Evolutionary conservation across 805 yeast species (phyloP).

Genomic region (Kurtzmaniella fragi): DNA sequence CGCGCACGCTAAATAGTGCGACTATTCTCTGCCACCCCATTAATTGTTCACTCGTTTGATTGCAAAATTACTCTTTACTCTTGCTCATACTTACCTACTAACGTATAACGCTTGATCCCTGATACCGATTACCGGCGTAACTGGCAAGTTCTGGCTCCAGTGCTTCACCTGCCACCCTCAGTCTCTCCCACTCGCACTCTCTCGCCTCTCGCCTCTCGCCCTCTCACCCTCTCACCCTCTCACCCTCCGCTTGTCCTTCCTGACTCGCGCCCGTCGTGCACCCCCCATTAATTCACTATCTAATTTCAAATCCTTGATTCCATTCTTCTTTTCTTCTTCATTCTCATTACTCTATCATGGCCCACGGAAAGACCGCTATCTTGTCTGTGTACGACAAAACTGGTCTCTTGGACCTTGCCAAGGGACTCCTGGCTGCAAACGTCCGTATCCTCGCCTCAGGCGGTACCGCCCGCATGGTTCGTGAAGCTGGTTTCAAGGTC

Average conservation of each 20-base stretch:
- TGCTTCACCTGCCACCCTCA: not conserved
- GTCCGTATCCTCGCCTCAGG: slow-evolving; percentile 95
- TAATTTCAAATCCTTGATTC: too few relatives aligned
- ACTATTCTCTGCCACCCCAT: too few relatives aligned
- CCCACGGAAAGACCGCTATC: slow-evolving; percentile 78
- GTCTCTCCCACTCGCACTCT: not conserved
- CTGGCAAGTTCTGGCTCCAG: too few relatives aligned
- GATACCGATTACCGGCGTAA: too few relatives aligned
- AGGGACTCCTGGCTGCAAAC: slow-evolving; percentile 83
- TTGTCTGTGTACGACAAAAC: slow-evolving; percentile 97
- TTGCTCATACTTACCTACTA: too few relatives aligned
- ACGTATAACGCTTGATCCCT: too few relatives aligned
- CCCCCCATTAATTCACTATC: too few relatives aligned
- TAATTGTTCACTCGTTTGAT: too few relatives aligned
- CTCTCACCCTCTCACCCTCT: not conserved
- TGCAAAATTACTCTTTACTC: too few relatives aligned
- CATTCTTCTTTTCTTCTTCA: not conserved
- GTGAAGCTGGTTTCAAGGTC: slow-evolving; percentile 97
- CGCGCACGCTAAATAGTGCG: too few relatives aligned
- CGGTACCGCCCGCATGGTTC: slow-evolving; percentile 89
- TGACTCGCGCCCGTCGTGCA: too few relatives aligned
- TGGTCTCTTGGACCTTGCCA: slow-evolving; percentile 91
- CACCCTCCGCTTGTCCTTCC: not conserved
- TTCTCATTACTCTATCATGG: slow-evolving; percentile 13
- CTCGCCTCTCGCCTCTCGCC: not conserved